Evolutionary conservation across 129 eudicot species (phyloP).

Genomic region (Artemisia tridentata): DNA sequence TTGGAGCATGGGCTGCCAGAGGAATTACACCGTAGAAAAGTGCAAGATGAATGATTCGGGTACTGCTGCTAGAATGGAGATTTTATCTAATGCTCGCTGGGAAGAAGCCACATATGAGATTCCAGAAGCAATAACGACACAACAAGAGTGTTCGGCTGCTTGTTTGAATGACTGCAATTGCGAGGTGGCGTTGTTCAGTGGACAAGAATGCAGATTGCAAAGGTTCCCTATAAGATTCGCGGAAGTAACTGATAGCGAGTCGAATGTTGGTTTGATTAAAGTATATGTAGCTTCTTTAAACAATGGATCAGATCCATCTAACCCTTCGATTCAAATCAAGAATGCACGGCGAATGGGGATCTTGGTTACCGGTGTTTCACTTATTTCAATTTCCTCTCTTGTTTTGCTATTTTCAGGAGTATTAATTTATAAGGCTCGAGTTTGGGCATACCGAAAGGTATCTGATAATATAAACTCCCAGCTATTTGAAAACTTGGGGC

Average conservation of each 20-base stretch:
- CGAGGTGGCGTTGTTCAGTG: constrained; percentile 31
- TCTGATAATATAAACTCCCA: constrained; percentile 5
- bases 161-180: constrained; percentile 44
- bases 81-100: constrained; percentile 24
- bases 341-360: background rate
- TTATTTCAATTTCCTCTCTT: constrained; percentile 11
- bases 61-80: constrained; percentile 10
- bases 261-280: constrained; percentile 18
- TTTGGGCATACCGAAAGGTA: constrained; percentile 12
- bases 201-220: constrained; percentile 26
- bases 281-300: background rate
- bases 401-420: constrained; percentile 21
- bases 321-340: background rate
- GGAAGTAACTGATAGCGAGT: background rate
- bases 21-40: constrained; percentile 29
- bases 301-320: constrained; percentile 10
- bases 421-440: background rate
- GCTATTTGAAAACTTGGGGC: constrained; percentile 15
- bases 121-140: background rate
- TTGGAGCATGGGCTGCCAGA: constrained; percentile 34
- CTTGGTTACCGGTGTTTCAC: constrained; percentile 22
- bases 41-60: constrained; percentile 22
- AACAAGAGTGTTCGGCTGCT: constrained; percentile 31
- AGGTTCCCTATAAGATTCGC: constrained; percentile 36
- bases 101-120: constrained; percentile 23